These are phyloP conservation scores for Aquilaria yunnanensis DNA, from an alignment of 345 rosid genomes.

Conservation along the genomic window DNA sequence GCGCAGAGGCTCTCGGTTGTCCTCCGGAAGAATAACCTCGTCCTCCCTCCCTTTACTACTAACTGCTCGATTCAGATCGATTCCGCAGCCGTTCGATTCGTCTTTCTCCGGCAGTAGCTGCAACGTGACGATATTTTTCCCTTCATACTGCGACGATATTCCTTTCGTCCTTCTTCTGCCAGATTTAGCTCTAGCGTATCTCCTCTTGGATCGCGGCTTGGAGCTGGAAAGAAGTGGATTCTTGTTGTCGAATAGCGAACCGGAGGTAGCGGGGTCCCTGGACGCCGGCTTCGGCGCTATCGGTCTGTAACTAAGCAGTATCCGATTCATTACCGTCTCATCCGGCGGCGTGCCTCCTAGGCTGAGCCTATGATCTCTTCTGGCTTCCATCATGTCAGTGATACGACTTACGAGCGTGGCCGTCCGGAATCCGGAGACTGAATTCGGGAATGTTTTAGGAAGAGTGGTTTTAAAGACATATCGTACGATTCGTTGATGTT, in stretches of 20 bases:
- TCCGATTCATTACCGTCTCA: slow-evolving; percentile 11
- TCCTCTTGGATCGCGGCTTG: slow-evolving; percentile 4
- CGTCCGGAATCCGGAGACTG: too few relatives aligned
- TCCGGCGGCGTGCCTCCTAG: neutral
- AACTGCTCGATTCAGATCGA: neutral
- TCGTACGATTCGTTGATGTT: too few relatives aligned
- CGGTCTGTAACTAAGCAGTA: slow-evolving; percentile 16
- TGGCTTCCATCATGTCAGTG: too few relatives aligned
- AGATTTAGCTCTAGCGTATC: slow-evolving; percentile 9
- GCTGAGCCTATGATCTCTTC: too few relatives aligned
- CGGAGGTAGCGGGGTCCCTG: neutral
- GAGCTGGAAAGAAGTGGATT: neutral
- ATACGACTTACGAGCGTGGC: too few relatives aligned
- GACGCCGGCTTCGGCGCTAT: slow-evolving; percentile 16
- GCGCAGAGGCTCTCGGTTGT: neutral
- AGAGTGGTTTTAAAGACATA: too few relatives aligned
- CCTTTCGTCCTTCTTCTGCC: neutral
- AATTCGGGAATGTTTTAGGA: too few relatives aligned
- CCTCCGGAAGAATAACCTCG: too few relatives aligned
- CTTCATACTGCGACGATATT: neutral
- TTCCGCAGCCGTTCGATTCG: neutral
- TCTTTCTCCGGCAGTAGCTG: too few relatives aligned
- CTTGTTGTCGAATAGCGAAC: neutral
- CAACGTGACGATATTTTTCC: neutral
- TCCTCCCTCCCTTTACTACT: neutral